These are phyloP conservation scores for Beauveria sp. DNA, from an alignment of 2,329 filamentous ascomycete species.

Conservation along the genomic window DNA sequence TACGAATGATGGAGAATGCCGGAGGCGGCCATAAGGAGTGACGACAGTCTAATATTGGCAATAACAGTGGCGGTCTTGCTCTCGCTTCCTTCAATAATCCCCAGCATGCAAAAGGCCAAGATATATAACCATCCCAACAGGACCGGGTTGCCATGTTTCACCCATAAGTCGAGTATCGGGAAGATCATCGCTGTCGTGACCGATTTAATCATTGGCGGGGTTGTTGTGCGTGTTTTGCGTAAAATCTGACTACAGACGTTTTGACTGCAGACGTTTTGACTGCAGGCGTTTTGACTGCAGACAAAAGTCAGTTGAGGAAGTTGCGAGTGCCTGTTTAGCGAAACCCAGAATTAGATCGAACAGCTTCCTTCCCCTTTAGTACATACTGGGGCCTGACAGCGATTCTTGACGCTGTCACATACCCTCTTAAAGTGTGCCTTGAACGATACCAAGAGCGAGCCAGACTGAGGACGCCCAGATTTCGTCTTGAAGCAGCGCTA, in stretches of 20 bases:
- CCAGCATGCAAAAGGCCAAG: slow-evolving; percentile 28
- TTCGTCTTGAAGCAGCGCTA: background rate
- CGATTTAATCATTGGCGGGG: slow-evolving; percentile 9
- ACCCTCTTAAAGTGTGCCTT: background rate
- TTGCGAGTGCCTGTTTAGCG: too few relatives aligned
- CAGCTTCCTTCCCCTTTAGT: background rate
- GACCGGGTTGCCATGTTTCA: slow-evolving; percentile 27
- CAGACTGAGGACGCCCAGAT: background rate
- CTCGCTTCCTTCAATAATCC: slow-evolving; percentile 25
- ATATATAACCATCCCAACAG: slow-evolving; percentile 33
- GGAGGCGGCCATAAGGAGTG: slow-evolving; percentile 23
- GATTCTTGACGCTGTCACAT: background rate
- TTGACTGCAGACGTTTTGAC: too few relatives aligned
- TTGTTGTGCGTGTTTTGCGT: background rate
- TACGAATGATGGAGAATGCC: slow-evolving; percentile 30
- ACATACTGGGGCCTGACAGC: background rate
- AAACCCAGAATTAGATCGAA: background rate
- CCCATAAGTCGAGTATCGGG: slow-evolving; percentile 23
- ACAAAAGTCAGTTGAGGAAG: background rate
- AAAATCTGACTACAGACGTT: background rate
- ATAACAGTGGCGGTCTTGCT: slow-evolving; percentile 26
- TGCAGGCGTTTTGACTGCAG: too few relatives aligned
- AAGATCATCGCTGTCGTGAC: slow-evolving; percentile 23
- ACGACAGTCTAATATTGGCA: slow-evolving; percentile 30
- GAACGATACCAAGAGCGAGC: slow-evolving; percentile 15